Percentiles rank a stretch among this genome's conserved stretches.
phyloP scores from a whole-genome alignment of 2,329 filamentous ascomycete genomes.

The Alternaria ethzedia region DNA sequence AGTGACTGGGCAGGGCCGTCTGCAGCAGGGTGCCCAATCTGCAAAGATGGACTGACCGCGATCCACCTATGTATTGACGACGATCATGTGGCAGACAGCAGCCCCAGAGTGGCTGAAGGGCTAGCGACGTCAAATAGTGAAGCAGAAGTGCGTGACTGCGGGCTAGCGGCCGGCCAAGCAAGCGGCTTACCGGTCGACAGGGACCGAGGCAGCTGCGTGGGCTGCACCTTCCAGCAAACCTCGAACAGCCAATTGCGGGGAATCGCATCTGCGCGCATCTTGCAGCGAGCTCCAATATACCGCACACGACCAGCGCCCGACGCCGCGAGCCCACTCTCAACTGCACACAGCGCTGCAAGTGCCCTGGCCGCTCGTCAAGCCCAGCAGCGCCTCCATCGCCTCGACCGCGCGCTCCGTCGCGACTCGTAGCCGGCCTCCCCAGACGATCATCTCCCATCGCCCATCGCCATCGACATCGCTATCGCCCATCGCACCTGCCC shows the following conservation, averaged over 20 bases:
- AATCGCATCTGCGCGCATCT: conserved; percentile 28
- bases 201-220: conserved; percentile 20
- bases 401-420: neutral
- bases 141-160: neutral
- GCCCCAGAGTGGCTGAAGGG: neutral
- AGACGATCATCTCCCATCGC: neutral
- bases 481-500: conserved; percentile 9
- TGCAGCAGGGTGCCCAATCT: neutral
- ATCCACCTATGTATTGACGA: neutral
- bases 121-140: neutral
- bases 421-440: neutral
- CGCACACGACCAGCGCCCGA: conserved; percentile 22
- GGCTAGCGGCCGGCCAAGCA: conserved; percentile 10
- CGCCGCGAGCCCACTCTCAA: conserved; percentile 8
- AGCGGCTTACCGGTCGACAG: conserved; percentile 17
- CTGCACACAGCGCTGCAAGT: conserved; percentile 3
- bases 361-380: conserved; percentile 10
- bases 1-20: conserved; percentile 5
- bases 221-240: conserved; percentile 22
- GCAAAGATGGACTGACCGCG: neutral
- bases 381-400: conserved; percentile 7
- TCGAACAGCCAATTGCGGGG: conserved; percentile 38
- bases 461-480: neutral
- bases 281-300: conserved; percentile 5
- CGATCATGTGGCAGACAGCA: neutral